Evolutionary conservation across 805 yeast genomes (phyloP).

Genomic region (Pachysolen tannophilus): DNA sequence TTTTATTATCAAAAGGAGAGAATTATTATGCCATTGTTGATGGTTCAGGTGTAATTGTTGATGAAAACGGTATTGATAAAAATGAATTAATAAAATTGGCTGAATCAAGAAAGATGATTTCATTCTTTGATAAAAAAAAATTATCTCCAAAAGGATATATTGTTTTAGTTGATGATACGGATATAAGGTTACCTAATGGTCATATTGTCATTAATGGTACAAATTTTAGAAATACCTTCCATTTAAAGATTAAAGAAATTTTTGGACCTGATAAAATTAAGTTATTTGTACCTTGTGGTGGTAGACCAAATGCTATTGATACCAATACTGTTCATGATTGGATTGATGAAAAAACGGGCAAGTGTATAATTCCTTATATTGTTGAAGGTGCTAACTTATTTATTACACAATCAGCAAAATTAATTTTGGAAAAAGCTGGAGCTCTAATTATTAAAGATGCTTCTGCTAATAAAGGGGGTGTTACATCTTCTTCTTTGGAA

Average conservation of each 20-base stretch:
- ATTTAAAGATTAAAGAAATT: slow-evolving; percentile 58
- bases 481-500: slow-evolving; percentile 91
- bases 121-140: slow-evolving; percentile 55
- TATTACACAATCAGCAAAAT: slow-evolving; percentile 89
- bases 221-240: slow-evolving; percentile 85
- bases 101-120: slow-evolving; percentile 63
- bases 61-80: slow-evolving; percentile 83
- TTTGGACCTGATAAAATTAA: slow-evolving; percentile 55
- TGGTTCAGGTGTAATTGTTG: slow-evolving; percentile 93
- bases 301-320: slow-evolving; percentile 95
- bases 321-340: slow-evolving; percentile 69
- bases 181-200: slow-evolving; percentile 73
- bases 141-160: slow-evolving; percentile 72
- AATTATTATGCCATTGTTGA: slow-evolving; percentile 83
- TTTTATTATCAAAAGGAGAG: slow-evolving; percentile 76
- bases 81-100: slow-evolving; percentile 76
- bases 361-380: slow-evolving; percentile 71
- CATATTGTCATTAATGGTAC: slow-evolving; percentile 72
- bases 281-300: slow-evolving; percentile 97
- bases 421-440: slow-evolving; percentile 81
- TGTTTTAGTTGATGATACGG: slow-evolving; percentile 79
- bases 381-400: slow-evolving; percentile 98
- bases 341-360: slow-evolving; percentile 70
- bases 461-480: slow-evolving; percentile 97
- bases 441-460: slow-evolving; percentile 89